Conservation (phyloP, 2,329 filamentous ascomycete species). For the Didymella exigua region DNA sequence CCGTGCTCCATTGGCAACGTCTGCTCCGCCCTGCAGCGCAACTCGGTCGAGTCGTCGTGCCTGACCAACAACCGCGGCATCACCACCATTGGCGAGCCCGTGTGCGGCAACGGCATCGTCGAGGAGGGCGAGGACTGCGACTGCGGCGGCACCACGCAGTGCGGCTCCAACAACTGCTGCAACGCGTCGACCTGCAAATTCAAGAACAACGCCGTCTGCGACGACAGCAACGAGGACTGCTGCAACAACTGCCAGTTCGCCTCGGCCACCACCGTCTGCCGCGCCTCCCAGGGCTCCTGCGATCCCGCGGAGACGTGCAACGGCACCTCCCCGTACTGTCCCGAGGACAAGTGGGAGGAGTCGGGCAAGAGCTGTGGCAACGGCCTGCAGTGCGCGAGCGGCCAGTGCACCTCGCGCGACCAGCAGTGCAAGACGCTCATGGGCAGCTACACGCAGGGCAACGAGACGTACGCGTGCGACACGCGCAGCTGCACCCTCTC, state of each 20-base stretch:
- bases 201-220: slow-evolving; percentile 74
- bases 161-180: slow-evolving; percentile 80
- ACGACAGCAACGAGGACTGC: slow-evolving; percentile 84
- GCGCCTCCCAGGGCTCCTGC: slow-evolving; percentile 77
- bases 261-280: slow-evolving; percentile 73
- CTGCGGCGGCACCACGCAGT: slow-evolving; percentile 78
- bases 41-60: slow-evolving; percentile 76
- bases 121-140: slow-evolving; percentile 95
- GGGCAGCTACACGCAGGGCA: slow-evolving; percentile 73
- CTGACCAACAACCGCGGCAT: slow-evolving; percentile 86
- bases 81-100: slow-evolving; percentile 77
- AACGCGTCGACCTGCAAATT: slow-evolving; percentile 87
- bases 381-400: slow-evolving; percentile 80
- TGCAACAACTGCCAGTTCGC: slow-evolving; percentile 75
- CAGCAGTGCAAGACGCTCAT: slow-evolving; percentile 86
- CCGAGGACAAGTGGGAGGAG: slow-evolving; percentile 69
- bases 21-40: slow-evolving; percentile 80
- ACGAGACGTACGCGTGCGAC: slow-evolving; percentile 81
- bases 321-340: slow-evolving; percentile 74
- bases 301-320: slow-evolving; percentile 85
- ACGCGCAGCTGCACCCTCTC: slow-evolving; percentile 73
- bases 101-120: slow-evolving; percentile 97
- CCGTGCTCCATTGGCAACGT: slow-evolving; percentile 92
- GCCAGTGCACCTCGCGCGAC: slow-evolving; percentile 92
- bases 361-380: slow-evolving; percentile 76